Evolutionary conservation across 495 filamentous ascomycete species (phyloP).

Genomic region (Penicillium angulare): DNA sequence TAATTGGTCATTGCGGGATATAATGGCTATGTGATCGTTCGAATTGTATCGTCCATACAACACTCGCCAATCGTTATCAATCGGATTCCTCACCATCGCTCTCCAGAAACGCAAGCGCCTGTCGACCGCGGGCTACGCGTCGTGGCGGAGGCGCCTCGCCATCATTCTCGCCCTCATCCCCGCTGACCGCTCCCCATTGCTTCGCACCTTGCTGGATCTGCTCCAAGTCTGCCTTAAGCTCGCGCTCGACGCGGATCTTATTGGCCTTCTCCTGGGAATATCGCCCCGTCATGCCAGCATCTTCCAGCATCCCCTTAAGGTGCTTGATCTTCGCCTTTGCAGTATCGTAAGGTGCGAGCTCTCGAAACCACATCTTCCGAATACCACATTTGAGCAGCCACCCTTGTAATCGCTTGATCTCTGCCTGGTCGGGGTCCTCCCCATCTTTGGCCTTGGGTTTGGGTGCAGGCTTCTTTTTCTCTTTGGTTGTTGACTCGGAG

Average conservation of each 20-base stretch:
- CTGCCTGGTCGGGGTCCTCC: slow-evolving; percentile 63
- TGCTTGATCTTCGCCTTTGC: slow-evolving; percentile 79
- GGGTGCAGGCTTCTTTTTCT: slow-evolving; percentile 27
- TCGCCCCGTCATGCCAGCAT: slow-evolving; percentile 82
- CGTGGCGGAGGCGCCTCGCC: slow-evolving; percentile 39
- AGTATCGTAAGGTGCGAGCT: slow-evolving; percentile 73
- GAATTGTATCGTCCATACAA: background rate
- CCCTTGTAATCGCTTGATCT: slow-evolving; percentile 88
- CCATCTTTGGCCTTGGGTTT: slow-evolving; percentile 44
- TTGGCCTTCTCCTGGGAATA: slow-evolving; percentile 80
- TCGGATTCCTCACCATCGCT: slow-evolving; percentile 55
- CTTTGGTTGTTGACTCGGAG: slow-evolving; percentile 31
- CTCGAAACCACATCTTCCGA: slow-evolving; percentile 85
- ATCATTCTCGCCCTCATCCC: slow-evolving; percentile 28
- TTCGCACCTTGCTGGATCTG: slow-evolving; percentile 75
- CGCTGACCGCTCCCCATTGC: slow-evolving; percentile 62
- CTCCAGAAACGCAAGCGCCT: slow-evolving; percentile 54
- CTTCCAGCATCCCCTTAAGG: slow-evolving; percentile 71
- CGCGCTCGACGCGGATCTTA: slow-evolving; percentile 80
- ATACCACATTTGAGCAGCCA: slow-evolving; percentile 91
- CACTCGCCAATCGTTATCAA: slow-evolving; percentile 31
- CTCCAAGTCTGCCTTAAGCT: slow-evolving; percentile 78
- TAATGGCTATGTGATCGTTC: background rate
- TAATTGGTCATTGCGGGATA: background rate
- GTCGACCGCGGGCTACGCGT: slow-evolving; percentile 36